A percentile compares a stretch with the other conserved stretches of the same genome.
These are phyloP conservation scores for Aspergillus ellipticus DNA, from an alignment of 495 filamentous ascomycete species.

Conservation along the genomic window DNA sequence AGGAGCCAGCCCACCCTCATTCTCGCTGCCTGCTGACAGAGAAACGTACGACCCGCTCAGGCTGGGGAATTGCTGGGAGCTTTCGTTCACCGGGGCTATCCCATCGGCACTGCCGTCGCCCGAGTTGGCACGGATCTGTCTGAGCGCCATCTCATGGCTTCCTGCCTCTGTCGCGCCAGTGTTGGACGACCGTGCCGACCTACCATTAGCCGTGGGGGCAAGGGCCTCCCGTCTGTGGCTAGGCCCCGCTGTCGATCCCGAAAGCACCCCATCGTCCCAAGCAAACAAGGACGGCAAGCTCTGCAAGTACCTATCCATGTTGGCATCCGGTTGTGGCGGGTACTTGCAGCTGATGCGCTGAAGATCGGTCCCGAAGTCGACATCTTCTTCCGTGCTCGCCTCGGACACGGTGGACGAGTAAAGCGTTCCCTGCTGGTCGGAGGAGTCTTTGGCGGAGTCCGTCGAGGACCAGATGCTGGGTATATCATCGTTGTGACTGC, in stretches of 20 bases:
- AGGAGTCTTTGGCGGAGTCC: constrained; percentile 8
- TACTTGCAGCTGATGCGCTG: constrained; percentile 25
- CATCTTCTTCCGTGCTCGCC: constrained; percentile 32
- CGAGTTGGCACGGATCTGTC: neutral
- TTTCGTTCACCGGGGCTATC: too few species aligned
- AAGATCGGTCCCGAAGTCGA: constrained; percentile 29
- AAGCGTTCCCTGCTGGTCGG: constrained; percentile 7
- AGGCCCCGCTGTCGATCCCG: neutral
- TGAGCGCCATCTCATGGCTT: neutral
- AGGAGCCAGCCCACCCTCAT: neutral
- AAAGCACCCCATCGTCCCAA: neutral
- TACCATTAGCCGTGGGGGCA: neutral
- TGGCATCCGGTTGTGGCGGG: constrained; percentile 7
- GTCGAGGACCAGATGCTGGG: constrained; percentile 13
- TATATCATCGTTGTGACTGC: neutral
- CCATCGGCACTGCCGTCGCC: neutral
- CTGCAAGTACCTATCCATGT: constrained; percentile 4
- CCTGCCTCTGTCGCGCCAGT: neutral
- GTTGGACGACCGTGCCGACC: neutral
- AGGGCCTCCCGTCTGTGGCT: neutral
- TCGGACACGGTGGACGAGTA: constrained; percentile 23
- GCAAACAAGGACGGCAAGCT: constrained; percentile 1
- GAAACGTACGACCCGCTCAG: neutral
- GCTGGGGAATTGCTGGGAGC: neutral
- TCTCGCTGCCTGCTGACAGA: neutral